Conservation (phyloP, 495 filamentous ascomycete species). For the Aspergillus coremiiformis region DNA sequence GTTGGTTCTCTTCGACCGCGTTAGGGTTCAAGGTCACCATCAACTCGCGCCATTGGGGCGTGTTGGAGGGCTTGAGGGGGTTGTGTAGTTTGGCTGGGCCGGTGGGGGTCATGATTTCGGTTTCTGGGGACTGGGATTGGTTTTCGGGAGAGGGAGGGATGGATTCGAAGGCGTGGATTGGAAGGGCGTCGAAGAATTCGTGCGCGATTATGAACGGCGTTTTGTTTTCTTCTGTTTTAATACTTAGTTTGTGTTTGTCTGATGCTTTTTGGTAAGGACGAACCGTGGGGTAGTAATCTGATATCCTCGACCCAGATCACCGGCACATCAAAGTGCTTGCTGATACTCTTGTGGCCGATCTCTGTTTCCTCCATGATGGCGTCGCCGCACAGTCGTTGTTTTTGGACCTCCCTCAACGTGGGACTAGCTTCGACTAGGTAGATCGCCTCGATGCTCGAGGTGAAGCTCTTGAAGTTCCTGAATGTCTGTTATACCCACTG, state of each 20-base stretch:
- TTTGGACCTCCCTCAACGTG: slow-evolving; percentile 66
- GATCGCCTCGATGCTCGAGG: slow-evolving; percentile 68
- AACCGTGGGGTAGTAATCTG: slow-evolving; percentile 66
- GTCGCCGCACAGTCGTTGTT: slow-evolving; percentile 73
- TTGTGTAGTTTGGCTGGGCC: slow-evolving; percentile 39
- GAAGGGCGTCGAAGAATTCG: slow-evolving; percentile 98
- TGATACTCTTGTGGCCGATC: slow-evolving; percentile 65
- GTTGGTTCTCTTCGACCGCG: slow-evolving; percentile 41
- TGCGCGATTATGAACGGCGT: slow-evolving; percentile 92
- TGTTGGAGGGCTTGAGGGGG: slow-evolving; percentile 37
- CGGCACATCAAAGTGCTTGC: slow-evolving; percentile 63
- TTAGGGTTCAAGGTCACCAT: slow-evolving; percentile 62
- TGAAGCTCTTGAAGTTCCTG: slow-evolving; percentile 69
- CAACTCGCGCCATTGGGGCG: slow-evolving; percentile 77
- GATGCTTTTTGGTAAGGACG: slow-evolving; percentile 7
- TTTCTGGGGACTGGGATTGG: slow-evolving; percentile 18
- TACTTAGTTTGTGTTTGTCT: neutral
- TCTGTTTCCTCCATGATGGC: slow-evolving; percentile 62
- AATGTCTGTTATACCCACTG: slow-evolving; percentile 55
- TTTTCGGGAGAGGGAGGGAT: slow-evolving; percentile 40
- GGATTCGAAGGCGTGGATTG: slow-evolving; percentile 90
- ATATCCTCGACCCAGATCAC: slow-evolving; percentile 92
- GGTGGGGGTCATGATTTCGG: slow-evolving; percentile 41
- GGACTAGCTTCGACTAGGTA: slow-evolving; percentile 88
- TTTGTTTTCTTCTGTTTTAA: slow-evolving; percentile 46